Conservation (phyloP, 75 land plant genomes). For the Larix kaempferi region DNA sequence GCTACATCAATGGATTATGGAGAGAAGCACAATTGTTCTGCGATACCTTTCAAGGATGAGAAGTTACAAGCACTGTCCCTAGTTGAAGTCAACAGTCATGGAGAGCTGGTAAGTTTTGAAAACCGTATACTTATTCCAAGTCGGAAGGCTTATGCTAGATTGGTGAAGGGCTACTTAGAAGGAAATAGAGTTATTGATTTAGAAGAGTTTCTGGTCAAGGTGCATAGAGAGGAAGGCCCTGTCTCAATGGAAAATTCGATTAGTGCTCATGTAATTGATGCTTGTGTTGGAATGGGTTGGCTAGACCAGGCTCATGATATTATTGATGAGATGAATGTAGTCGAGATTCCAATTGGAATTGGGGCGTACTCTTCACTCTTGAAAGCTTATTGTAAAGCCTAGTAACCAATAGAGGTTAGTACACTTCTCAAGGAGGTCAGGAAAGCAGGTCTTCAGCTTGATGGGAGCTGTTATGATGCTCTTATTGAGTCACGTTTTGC, state of each 20-base stretch:
- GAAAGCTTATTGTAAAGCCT: slow-evolving; percentile 53
- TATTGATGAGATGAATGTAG: slow-evolving; percentile 60
- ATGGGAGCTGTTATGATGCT: slow-evolving; percentile 61
- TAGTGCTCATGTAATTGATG: slow-evolving; percentile 55
- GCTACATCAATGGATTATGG: not conserved
- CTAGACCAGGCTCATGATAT: slow-evolving; percentile 73
- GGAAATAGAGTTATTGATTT: slow-evolving; percentile 50
- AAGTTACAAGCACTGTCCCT: slow-evolving; percentile 20
- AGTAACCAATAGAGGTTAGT: slow-evolving; percentile 24
- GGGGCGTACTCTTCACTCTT: slow-evolving; percentile 53
- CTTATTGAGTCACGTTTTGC: slow-evolving; percentile 32
- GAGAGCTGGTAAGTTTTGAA: slow-evolving; percentile 45
- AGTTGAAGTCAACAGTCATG: slow-evolving; percentile 26
- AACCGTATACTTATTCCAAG: slow-evolving; percentile 61
- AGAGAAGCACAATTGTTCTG: not conserved
- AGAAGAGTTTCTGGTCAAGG: slow-evolving; percentile 49
- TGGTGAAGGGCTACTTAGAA: slow-evolving; percentile 56
- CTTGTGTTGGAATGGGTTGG: slow-evolving; percentile 55
- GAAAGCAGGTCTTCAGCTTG: slow-evolving; percentile 63
- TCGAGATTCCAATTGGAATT: slow-evolving; percentile 41
- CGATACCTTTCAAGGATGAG: slow-evolving; percentile 42
- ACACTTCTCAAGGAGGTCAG: slow-evolving; percentile 53
- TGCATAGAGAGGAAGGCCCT: slow-evolving; percentile 41
- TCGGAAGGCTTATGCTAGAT: slow-evolving; percentile 47
- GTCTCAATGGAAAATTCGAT: slow-evolving; percentile 44